phyloP scores from a whole-genome alignment of 345 rosid genomes.

The Boechera retrofracta region DNA sequence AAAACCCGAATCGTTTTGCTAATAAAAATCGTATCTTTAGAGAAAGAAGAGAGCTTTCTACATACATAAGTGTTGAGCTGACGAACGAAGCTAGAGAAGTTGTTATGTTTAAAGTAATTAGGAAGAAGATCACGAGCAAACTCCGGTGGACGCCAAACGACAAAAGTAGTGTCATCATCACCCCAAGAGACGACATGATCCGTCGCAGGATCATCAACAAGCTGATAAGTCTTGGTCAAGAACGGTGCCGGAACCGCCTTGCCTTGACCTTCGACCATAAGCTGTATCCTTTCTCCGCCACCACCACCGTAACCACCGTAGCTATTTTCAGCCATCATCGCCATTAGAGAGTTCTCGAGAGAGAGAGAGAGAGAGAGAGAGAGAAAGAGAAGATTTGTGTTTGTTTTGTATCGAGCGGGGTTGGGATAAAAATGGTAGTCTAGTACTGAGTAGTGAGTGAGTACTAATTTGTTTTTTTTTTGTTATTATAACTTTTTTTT shows the following conservation, averaged over 20 bases:
- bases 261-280: conserved; percentile 80
- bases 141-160: conserved; percentile 95
- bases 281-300: conserved; percentile 67
- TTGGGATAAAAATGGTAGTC: conserved; percentile 52
- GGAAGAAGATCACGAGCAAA: conserved; percentile 97
- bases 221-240: conserved; percentile 91
- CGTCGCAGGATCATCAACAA: conserved; percentile 86
- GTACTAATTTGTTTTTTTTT: conserved; percentile 32
- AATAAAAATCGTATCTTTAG: background rate
- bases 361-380: conserved; percentile 15
- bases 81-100: conserved; percentile 97
- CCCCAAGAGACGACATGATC: conserved; percentile 97
- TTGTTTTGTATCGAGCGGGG: conserved; percentile 39
- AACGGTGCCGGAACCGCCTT: conserved; percentile 96
- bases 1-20: background rate
- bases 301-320: conserved; percentile 39
- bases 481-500: background rate
- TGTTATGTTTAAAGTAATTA: conserved; percentile 96
- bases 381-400: conserved; percentile 23
- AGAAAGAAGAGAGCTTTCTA: background rate
- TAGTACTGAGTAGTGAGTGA: conserved; percentile 40
- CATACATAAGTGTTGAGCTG: conserved; percentile 95
- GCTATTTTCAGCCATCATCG: conserved; percentile 39
- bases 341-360: conserved; percentile 20
- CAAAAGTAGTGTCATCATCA: conserved; percentile 83